Conservation (phyloP, 805 yeast genomes). For the Saccharomyces cerevisiae region DNA sequence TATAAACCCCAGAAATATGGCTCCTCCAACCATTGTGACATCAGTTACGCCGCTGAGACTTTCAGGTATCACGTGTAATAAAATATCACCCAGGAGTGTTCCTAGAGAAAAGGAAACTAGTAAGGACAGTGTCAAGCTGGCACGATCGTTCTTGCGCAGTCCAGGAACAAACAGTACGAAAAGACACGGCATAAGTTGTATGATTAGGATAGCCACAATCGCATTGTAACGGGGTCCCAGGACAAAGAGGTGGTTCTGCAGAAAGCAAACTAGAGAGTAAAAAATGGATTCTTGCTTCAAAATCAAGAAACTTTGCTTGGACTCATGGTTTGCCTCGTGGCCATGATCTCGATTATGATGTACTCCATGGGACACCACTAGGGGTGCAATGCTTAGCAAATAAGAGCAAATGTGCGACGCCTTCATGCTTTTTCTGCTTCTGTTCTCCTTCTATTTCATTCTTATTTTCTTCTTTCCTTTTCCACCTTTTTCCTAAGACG, state of each 20-base stretch:
- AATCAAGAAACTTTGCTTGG: background rate
- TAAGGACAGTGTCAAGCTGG: constrained; percentile 32
- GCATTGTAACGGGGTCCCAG: constrained; percentile 49
- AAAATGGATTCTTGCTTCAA: background rate
- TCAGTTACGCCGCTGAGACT: constrained; percentile 40
- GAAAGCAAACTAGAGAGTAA: background rate
- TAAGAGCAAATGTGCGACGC: background rate
- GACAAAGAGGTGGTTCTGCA: constrained; percentile 14
- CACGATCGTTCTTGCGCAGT: constrained; percentile 5
- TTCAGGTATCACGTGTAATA: constrained; percentile 64
- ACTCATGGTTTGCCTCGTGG: background rate
- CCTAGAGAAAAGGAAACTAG: constrained; percentile 71
- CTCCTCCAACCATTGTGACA: constrained; percentile 40
- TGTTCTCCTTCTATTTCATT: background rate
- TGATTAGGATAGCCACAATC: constrained; percentile 51
- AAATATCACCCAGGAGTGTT: constrained; percentile 66
- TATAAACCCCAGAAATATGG: constrained; percentile 54
- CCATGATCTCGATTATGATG: background rate
- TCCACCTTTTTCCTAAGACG: background rate
- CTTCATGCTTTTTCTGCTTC: background rate
- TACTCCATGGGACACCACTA: background rate
- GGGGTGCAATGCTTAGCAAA: background rate
- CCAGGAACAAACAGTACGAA: constrained; percentile 51
- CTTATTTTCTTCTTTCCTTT: background rate
- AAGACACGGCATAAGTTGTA: constrained; percentile 58